These are phyloP conservation scores for Stentor roeselii DNA, from an alignment of 73 alveolate species.

Conservation along the genomic window DNA sequence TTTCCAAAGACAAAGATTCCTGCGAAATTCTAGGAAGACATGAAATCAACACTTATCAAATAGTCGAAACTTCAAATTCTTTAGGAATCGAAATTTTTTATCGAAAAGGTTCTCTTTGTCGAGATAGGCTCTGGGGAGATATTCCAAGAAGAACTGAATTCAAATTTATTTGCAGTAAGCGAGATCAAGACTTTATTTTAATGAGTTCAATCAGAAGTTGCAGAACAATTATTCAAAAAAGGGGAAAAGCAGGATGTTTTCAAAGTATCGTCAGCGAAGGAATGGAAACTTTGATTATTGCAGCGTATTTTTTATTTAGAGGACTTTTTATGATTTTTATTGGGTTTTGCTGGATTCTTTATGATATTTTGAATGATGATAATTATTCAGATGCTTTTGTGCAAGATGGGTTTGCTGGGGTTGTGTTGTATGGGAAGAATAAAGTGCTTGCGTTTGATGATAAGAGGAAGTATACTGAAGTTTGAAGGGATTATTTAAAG, in stretches of 20 bases:
- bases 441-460: no score
- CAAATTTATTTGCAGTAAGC: neutral
- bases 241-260: neutral
- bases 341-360: no score
- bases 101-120: neutral
- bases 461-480: no score
- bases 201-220: neutral
- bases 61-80: neutral
- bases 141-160: neutral
- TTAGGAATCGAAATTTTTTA: neutral
- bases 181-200: neutral
- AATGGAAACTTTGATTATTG: no score
- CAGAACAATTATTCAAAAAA: neutral
- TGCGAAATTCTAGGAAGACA: slow-evolving; percentile 18
- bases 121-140: neutral
- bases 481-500: no score
- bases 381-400: no score
- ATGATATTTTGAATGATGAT: no score
- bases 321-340: no score
- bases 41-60: neutral
- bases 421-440: no score
- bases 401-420: no score
- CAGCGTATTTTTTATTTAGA: no score
- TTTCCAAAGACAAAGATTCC: neutral
- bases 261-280: no score